Evolutionary conservation across 352 stramenopile species (phyloP).

Genomic region (Globisporangium spiculum): DNA sequence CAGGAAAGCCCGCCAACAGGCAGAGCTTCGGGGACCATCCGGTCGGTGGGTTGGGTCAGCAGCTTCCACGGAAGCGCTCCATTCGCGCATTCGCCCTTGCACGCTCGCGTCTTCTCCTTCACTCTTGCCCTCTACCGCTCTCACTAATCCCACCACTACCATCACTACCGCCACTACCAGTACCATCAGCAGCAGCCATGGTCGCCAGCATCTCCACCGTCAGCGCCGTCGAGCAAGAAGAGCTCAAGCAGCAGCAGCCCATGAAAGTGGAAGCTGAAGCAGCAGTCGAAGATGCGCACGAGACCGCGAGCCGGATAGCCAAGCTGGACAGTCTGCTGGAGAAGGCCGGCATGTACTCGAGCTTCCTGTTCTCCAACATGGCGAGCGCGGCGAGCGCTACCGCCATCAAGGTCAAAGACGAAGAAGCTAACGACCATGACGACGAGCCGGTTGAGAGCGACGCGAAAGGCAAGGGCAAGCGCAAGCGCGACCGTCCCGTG

Average conservation of each 20-base stretch:
- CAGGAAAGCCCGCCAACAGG: conserved; percentile 12
- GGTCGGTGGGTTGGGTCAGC: neutral
- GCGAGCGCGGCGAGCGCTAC: conserved; percentile 49
- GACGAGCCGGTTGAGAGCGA: conserved; percentile 4
- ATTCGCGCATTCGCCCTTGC: conserved; percentile 11
- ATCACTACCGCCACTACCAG: neutral
- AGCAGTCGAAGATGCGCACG: conserved; percentile 26
- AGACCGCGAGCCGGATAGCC: conserved; percentile 59
- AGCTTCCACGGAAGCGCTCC: neutral
- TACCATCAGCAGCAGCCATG: conserved; percentile 29
- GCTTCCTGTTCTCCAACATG: conserved; percentile 87
- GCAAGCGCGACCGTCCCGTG: conserved; percentile 28
- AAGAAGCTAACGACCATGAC: conserved; percentile 13
- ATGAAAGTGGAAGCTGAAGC: conserved; percentile 5
- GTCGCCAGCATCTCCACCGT: conserved; percentile 45
- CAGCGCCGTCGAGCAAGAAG: conserved; percentile 20
- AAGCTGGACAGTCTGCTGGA: conserved; percentile 88
- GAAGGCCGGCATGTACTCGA: conserved; percentile 86
- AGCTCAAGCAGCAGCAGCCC: conserved; percentile 19
- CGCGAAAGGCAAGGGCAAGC: conserved; percentile 27
- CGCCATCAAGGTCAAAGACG: conserved; percentile 19
- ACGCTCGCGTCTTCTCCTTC: neutral
- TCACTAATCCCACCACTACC: neutral
- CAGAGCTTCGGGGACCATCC: conserved; percentile 4
- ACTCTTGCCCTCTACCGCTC: neutral